Evolutionary conservation across 306 rosid species (phyloP), one percentile per base, ranked within the genome.

Genomic region (Mucuna pruriens): DNA sequence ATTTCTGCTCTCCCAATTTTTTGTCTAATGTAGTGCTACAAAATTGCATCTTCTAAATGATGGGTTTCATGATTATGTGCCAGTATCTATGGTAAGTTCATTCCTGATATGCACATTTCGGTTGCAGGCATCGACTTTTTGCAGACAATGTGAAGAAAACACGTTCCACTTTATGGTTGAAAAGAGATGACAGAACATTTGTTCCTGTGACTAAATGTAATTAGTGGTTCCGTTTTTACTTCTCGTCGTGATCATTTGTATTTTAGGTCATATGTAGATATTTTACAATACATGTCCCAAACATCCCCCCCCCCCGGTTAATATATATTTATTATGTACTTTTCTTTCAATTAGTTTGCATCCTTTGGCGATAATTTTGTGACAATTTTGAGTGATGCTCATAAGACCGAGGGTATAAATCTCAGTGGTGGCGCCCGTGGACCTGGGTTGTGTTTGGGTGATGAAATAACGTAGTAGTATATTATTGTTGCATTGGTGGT

Each of bases 121-220:
- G 65, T 80, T 84, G 77, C 89, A 95, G 99, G 91, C 88, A 95
- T 80, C 84, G 72, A 34, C 88, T 93, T 63, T 95, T 93, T 55
- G 88, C 86, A 9, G 98, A 95, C 71, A 66, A 86, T 33, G 89
- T 95, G 72, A 90, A 89, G 93, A 93, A 87, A 84, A 95, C 98
- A 45, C 98, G 99, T 40, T 90, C 97, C 31, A 90, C 97, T 12
- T 45, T 90, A 78, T 91, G 97, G 98, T 64, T 95, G 84, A 93
- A 83, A 86, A 92, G 88, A 90, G 93, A 91, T 52, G 93, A 90
- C 83, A 75, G 65, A 62, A 90, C 84, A 74, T 93, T 90, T 79
- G 77, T 70, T 17, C 91, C 96, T 10, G 94, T 89, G 82, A 73
- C 85, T 52, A 87, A 84, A 74, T 75, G 62, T 69, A 83, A 33